These are phyloP conservation scores for Xylariaceae sp. DNA, from an alignment of 2,329 filamentous ascomycete genomes.

Conservation along the genomic window DNA sequence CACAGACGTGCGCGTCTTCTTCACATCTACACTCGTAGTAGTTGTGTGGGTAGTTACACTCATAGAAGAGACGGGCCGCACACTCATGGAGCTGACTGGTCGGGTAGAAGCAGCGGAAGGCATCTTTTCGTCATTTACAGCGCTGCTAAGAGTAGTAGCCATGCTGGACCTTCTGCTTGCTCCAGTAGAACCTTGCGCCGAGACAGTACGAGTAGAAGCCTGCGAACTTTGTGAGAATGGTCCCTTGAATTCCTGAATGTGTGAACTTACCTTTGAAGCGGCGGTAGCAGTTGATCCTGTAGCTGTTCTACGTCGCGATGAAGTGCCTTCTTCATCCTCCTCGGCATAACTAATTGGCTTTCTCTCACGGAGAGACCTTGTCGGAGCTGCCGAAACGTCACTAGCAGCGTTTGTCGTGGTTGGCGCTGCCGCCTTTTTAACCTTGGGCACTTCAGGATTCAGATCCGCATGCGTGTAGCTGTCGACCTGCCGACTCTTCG, in stretches of 20 bases:
- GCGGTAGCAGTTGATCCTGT: conserved; percentile 46
- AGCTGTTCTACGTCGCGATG: conserved; percentile 57
- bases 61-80: conserved; percentile 40
- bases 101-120: conserved; percentile 23
- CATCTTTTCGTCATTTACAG: conserved; percentile 22
- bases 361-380: conserved; percentile 68
- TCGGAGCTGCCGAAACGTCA: conserved; percentile 38
- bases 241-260: conserved; percentile 1
- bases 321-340: conserved; percentile 45
- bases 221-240: conserved; percentile 21
- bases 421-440: conserved; percentile 55
- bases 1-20: conserved; percentile 53
- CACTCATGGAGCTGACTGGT: conserved; percentile 39
- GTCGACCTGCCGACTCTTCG: conserved; percentile 64
- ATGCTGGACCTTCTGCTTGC: conserved; percentile 46
- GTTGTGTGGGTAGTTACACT: conserved; percentile 35
- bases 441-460: conserved; percentile 59
- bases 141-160: conserved; percentile 36
- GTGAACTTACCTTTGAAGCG: conserved; percentile 37
- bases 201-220: conserved; percentile 34
- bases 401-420: conserved; percentile 34
- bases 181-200: conserved; percentile 28
- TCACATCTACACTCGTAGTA: conserved; percentile 44
- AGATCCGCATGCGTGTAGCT: conserved; percentile 78
- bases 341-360: conserved; percentile 54